Conservation (phyloP, 2,329 filamentous ascomycete genomes). For the Huntiella moniliformis region DNA sequence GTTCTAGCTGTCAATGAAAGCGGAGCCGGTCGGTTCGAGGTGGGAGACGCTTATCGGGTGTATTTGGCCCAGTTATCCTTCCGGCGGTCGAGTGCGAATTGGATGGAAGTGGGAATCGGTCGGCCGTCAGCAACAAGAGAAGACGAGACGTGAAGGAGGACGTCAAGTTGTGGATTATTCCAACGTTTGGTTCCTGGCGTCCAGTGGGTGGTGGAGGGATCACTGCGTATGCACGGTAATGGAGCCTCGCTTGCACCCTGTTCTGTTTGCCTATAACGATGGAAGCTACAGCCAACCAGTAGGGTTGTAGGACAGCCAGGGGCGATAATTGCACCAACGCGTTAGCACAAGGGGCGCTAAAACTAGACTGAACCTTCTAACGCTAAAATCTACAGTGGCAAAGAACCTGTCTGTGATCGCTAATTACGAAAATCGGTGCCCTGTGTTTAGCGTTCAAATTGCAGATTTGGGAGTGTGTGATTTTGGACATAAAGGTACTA, state of each 20-base stretch:
- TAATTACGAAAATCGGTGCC: no score
- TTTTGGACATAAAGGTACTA: no score
- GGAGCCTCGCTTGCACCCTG: slow-evolving; percentile 10
- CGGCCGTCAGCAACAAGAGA: not conserved
- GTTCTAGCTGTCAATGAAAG: not conserved
- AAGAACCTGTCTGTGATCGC: no score
- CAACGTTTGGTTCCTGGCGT: not conserved
- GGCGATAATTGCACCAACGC: not conserved
- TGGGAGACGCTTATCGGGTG: not conserved
- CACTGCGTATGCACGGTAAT: slow-evolving; percentile 9
- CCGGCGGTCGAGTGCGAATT: not conserved
- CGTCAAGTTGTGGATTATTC: not conserved
- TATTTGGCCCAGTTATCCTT: not conserved
- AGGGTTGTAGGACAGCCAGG: slow-evolving; percentile 1
- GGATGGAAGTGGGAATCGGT: not conserved
- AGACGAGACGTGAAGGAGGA: not conserved
- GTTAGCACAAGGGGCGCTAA: no score
- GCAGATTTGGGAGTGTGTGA: no score
- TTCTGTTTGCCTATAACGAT: no score
- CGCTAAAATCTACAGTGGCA: no score
- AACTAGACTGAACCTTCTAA: no score
- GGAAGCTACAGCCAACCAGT: not conserved
- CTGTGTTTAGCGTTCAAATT: no score
- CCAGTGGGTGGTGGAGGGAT: slow-evolving; percentile 5
- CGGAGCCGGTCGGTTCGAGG: not conserved